Conservation (phyloP, 2,329 filamentous ascomycete species). For the Macrophomina phaseolina region DNA sequence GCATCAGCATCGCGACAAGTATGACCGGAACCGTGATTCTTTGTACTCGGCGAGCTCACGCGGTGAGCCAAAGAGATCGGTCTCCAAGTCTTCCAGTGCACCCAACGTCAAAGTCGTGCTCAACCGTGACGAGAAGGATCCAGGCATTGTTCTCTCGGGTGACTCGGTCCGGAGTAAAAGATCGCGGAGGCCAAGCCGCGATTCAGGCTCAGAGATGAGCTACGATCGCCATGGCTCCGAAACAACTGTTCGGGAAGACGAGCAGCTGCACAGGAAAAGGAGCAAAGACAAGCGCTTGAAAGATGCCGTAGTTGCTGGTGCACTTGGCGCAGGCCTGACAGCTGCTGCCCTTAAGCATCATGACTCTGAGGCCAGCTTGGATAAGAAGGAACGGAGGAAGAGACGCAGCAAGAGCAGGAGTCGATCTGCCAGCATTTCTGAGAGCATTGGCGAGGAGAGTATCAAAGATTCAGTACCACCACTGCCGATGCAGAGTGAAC, state of each 20-base stretch:
- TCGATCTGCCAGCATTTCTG: constrained; percentile 57
- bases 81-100: constrained; percentile 67
- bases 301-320: constrained; percentile 61
- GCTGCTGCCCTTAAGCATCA: constrained; percentile 68
- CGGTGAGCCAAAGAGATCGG: constrained; percentile 53
- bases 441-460: constrained; percentile 56
- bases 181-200: constrained; percentile 60
- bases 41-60: constrained; percentile 60
- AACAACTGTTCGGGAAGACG: constrained; percentile 48
- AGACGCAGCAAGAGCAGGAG: constrained; percentile 59
- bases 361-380: constrained; percentile 66
- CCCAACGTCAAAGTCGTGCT: constrained; percentile 67
- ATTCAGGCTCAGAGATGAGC: constrained; percentile 54
- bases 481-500: constrained; percentile 86
- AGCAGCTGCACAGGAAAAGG: constrained; percentile 58
- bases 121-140: constrained; percentile 63
- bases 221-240: constrained; percentile 35
- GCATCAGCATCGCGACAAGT: constrained; percentile 75
- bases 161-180: constrained; percentile 59
- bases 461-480: constrained; percentile 68
- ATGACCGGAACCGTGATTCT: constrained; percentile 67
- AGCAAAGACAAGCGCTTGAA: constrained; percentile 58
- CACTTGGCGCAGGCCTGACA: constrained; percentile 63
- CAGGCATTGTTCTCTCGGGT: constrained; percentile 62
- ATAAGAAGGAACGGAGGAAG: constrained; percentile 51